A percentile compares a stretch with the other conserved stretches of the same genome.
These are phyloP conservation scores for Ophiostoma quercus DNA, from an alignment of 2,329 filamentous ascomycete genomes.

Conservation along the genomic window DNA sequence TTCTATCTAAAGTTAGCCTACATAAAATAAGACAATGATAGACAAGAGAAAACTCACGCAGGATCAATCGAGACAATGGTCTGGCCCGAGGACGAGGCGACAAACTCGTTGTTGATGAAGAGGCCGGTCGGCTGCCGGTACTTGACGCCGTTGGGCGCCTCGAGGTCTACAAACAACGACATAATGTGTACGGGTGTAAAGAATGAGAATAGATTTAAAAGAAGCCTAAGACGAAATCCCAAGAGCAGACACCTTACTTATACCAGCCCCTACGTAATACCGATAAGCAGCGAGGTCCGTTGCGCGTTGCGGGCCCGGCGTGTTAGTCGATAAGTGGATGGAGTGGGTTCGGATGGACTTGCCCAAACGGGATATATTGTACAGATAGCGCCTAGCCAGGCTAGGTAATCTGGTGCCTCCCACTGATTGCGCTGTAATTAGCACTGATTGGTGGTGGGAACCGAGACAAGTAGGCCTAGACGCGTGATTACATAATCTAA, in stretches of 20 bases:
- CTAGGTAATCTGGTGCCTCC: conserved; percentile 4
- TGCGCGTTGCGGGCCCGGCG: neutral
- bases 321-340: conserved; percentile 2
- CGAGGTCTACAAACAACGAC: conserved; percentile 2
- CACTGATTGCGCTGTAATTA: neutral
- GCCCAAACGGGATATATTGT: neutral
- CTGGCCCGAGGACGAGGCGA: conserved; percentile 58
- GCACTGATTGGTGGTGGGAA: neutral
- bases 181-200: neutral
- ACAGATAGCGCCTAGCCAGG: neutral
- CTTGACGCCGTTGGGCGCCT: conserved; percentile 11
- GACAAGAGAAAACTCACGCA: conserved; percentile 40
- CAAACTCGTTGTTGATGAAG: conserved; percentile 79
- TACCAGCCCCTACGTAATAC: neutral
- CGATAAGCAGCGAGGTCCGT: neutral
- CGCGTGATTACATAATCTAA: neutral
- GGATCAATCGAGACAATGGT: conserved; percentile 65
- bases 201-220: neutral
- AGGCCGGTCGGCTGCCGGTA: conserved; percentile 45
- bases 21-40: too few relatives aligned
- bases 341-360: neutral
- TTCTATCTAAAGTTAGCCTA: neutral
- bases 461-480: neutral
- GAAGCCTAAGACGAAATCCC: too few relatives aligned
- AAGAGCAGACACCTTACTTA: neutral